Evolutionary conservation across 768 basidiomycete species (phyloP).

Genomic region (Serendipita sp.): DNA sequence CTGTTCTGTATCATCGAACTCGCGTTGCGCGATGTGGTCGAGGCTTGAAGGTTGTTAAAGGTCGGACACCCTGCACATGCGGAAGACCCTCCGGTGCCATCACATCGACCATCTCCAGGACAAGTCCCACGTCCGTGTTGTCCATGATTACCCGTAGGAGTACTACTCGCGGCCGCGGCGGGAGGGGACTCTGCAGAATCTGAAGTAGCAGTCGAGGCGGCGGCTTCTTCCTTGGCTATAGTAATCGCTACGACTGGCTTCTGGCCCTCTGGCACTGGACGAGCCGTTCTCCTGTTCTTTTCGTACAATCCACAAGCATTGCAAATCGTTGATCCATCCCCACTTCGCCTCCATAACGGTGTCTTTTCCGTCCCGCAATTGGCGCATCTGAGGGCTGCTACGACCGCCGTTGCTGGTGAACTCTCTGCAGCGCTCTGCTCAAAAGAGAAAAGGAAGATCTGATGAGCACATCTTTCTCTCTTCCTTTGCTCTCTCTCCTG

Average conservation of each 20-base stretch:
- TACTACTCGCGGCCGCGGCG: conserved; percentile 14
- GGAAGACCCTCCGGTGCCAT: conserved; percentile 88
- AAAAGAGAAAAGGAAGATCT: too few relatives aligned
- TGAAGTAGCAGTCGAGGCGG: conserved; percentile 13
- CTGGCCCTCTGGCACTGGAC: background rate
- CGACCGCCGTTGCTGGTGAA: background rate
- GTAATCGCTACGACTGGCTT: background rate
- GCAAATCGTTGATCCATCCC: conserved; percentile 69
- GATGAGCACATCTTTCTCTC: too few relatives aligned
- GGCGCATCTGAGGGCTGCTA: conserved; percentile 12
- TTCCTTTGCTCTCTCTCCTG: too few relatives aligned
- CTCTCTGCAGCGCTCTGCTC: background rate
- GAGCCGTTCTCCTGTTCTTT: background rate
- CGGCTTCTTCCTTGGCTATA: background rate
- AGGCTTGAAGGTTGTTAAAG: conserved; percentile 62
- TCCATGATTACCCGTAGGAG: conserved; percentile 9
- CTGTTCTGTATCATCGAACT: conserved; percentile 10
- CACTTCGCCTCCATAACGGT: conserved; percentile 72
- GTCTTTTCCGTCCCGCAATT: conserved; percentile 52
- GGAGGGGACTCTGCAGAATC: conserved; percentile 18
- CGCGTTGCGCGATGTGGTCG: conserved; percentile 15
- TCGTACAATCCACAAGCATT: conserved; percentile 71
- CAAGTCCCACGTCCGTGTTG: conserved; percentile 48
- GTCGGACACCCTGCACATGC: conserved; percentile 94
- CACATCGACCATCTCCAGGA: conserved; percentile 94